Percentiles rank a stretch among this genome's conserved stretches.
These are phyloP conservation scores for Durio zibethinus DNA, from an alignment of 345 rosid genomes.

Conservation along the genomic window DNA sequence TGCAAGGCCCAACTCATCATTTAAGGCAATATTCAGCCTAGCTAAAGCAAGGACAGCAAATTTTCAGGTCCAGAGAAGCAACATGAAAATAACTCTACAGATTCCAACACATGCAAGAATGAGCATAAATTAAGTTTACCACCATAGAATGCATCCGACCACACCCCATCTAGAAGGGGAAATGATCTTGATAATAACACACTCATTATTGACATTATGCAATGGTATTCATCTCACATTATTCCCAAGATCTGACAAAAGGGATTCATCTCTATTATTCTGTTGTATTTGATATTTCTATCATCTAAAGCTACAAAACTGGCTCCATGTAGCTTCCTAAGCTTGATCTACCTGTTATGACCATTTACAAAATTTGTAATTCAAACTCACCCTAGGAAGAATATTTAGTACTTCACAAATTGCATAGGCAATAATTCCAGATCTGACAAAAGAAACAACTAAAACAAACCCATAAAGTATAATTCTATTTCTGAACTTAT, in stretches of 20 bases:
- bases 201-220: background rate
- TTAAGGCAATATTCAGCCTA: background rate
- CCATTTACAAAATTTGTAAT: background rate
- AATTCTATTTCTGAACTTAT: background rate
- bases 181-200: background rate
- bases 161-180: background rate
- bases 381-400: background rate
- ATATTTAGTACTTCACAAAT: background rate
- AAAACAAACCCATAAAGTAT: background rate
- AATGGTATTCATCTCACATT: background rate
- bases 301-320: constrained; percentile 5
- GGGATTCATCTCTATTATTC: background rate
- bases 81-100: background rate
- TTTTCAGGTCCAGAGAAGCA: background rate
- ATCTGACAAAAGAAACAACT: background rate
- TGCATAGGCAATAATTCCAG: background rate
- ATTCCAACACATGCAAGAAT: background rate
- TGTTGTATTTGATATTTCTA: background rate
- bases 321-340: background rate
- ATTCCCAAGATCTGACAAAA: background rate
- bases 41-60: background rate
- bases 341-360: background rate
- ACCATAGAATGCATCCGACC: background rate
- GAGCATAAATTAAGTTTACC: background rate
- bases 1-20: background rate